phyloP scores from a whole-genome alignment of 371 early-diverging fungal species.

The Circinella umbellata region DNA sequence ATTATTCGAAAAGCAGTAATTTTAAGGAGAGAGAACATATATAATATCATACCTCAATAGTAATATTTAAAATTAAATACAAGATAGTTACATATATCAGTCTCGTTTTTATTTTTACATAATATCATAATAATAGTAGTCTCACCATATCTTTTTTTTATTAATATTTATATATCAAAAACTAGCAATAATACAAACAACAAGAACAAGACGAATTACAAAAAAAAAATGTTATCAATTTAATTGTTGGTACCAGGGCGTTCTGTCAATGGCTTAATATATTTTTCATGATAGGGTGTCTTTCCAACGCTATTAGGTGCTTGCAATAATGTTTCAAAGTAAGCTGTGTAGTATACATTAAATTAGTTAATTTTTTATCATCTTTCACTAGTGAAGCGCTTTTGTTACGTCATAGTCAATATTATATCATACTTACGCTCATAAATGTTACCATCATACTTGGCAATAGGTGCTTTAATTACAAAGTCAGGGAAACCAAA shows the following conservation, averaged over 20 bases:
- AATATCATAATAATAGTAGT: too few species aligned
- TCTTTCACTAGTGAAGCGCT: not conserved
- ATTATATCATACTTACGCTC: conserved; percentile 28
- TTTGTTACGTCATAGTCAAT: too few species aligned
- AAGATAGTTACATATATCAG: too few species aligned
- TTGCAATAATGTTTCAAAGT: conserved; percentile 30
- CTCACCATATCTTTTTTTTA: not conserved
- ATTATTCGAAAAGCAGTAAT: too few species aligned
- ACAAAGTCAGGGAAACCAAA: conserved; percentile 71
- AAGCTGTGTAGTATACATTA: conserved; percentile 15
- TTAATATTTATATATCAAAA: not conserved
- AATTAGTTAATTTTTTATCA: not conserved
- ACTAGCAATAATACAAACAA: not conserved
- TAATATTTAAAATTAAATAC: too few species aligned
- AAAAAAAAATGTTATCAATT: not conserved
- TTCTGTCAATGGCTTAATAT: conserved; percentile 33
- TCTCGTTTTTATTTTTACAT: too few species aligned
- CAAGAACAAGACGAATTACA: not conserved
- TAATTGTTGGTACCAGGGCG: conserved; percentile 14
- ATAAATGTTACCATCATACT: conserved; percentile 69
- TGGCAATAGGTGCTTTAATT: conserved; percentile 70
- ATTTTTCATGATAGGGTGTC: conserved; percentile 30
- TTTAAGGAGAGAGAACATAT: too few species aligned
- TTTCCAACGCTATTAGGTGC: conserved; percentile 34
- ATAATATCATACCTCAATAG: too few species aligned